These are phyloP conservation scores for Phyllostachys edulis DNA, from an alignment of 176 grass and related monocot genomes.

Conservation along the genomic window DNA sequence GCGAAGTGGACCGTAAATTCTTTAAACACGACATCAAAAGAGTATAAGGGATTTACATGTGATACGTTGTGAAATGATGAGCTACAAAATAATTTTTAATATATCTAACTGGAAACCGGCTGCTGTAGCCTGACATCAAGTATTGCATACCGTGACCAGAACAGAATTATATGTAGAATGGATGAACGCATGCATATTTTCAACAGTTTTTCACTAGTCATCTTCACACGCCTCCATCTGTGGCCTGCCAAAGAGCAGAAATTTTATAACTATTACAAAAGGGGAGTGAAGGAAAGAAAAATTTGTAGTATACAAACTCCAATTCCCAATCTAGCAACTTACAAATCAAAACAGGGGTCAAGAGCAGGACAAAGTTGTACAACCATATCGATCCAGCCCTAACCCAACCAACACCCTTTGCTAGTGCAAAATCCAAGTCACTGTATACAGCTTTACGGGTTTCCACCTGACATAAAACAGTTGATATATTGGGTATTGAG, in stretches of 20 bases:
- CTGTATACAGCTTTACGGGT: conserved; percentile 25
- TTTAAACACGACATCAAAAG: no score
- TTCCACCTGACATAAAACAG: conserved; percentile 28
- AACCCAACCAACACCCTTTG: conserved; percentile 33
- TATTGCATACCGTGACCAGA: conserved; percentile 37
- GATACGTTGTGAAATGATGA: background rate
- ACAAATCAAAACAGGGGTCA: conserved; percentile 21
- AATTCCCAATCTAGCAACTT: conserved; percentile 23
- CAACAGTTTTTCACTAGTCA: conserved; percentile 32
- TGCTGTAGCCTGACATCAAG: conserved; percentile 35
- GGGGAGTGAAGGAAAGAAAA: background rate
- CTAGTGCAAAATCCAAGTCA: conserved; percentile 31
- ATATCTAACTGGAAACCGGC: background rate
- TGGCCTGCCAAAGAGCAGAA: conserved; percentile 31
- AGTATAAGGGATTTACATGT: conserved; percentile 15
- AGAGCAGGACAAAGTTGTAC: conserved; percentile 38
- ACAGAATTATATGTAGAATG: conserved; percentile 24
- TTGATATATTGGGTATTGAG: background rate
- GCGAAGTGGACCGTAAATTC: no score
- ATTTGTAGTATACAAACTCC: background rate
- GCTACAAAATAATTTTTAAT: background rate
- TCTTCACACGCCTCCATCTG: conserved; percentile 24
- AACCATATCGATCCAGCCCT: conserved; percentile 44
- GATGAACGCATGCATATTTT: conserved; percentile 21
- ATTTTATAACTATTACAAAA: background rate